phyloP scores from a whole-genome alignment of 192 early-diverging fungal genomes.

The Dispira simplex region DNA sequence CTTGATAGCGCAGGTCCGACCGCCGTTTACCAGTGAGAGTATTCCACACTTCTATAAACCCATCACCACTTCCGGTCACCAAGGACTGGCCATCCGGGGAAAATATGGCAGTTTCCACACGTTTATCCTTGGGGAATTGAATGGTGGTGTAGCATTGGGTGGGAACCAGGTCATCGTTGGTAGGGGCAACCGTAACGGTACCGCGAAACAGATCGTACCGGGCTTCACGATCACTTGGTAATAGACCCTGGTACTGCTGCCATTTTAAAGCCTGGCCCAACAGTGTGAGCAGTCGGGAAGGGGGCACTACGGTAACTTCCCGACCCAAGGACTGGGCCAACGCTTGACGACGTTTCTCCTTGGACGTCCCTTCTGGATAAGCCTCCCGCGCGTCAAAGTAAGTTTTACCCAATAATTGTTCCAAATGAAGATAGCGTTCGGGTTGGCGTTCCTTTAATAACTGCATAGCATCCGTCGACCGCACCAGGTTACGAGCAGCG shows the following conservation, averaged over 20 bases:
- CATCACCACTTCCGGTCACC: constrained; percentile 81
- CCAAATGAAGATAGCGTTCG: constrained; percentile 71
- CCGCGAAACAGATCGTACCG: constrained; percentile 75
- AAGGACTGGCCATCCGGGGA: constrained; percentile 71
- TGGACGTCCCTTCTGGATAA: constrained; percentile 13
- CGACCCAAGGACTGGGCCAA: constrained; percentile 51
- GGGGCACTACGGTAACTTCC: constrained; percentile 57
- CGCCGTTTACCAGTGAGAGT: constrained; percentile 80
- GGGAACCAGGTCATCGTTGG: constrained; percentile 60
- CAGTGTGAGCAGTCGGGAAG: constrained; percentile 67
- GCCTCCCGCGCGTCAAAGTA: constrained; percentile 55
- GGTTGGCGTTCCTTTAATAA: constrained; percentile 51
- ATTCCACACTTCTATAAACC: constrained; percentile 95
- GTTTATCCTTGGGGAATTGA: constrained; percentile 85
- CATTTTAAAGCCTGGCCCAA: constrained; percentile 80
- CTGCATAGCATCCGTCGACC: constrained; percentile 88
- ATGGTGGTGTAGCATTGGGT: constrained; percentile 58
- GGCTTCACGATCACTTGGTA: constrained; percentile 37
- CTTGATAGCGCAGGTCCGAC: constrained; percentile 80
- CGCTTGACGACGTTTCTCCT: constrained; percentile 50
- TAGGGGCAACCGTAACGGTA: constrained; percentile 34
- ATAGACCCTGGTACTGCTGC: constrained; percentile 66
- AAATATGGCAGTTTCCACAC: constrained; percentile 60
- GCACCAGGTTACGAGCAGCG: constrained; percentile 66
- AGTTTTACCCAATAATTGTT: constrained; percentile 53